phyloP scores from a whole-genome alignment of 352 stramenopile genomes.

The Pythium oligandrum region DNA sequence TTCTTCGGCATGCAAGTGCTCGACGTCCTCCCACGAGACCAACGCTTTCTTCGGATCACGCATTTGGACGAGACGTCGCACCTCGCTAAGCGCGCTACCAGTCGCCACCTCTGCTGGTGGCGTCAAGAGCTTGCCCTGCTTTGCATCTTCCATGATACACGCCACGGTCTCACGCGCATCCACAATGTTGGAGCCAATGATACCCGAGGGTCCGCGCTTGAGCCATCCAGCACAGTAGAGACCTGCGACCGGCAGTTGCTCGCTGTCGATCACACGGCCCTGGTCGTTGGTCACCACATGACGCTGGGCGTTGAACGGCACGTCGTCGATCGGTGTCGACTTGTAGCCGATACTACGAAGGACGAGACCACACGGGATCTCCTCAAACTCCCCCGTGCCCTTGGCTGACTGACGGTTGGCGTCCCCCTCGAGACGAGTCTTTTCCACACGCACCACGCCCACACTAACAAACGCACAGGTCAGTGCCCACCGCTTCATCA shows the following conservation, averaged over 20 bases:
- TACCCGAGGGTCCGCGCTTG: conserved; percentile 95
- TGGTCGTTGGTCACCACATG: conserved; percentile 59
- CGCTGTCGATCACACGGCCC: conserved; percentile 42
- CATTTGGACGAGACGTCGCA: conserved; percentile 43
- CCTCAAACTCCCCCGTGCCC: conserved; percentile 85
- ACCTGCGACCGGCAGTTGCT: conserved; percentile 44
- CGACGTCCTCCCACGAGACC: conserved; percentile 63
- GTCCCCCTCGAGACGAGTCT: conserved; percentile 84
- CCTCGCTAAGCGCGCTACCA: not conserved
- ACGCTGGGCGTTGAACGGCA: conserved; percentile 79
- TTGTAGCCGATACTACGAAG: conserved; percentile 91
- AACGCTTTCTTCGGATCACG: conserved; percentile 58
- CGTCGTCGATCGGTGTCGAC: conserved; percentile 66
- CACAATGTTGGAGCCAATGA: conserved; percentile 98
- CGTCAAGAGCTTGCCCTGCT: conserved; percentile 32
- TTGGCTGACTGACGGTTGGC: conserved; percentile 74
- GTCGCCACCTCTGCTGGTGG: conserved; percentile 10
- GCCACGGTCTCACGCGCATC: conserved; percentile 95
- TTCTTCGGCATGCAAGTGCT: conserved; percentile 59
- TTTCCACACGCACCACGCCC: conserved; percentile 79
- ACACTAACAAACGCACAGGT: conserved; percentile 22
- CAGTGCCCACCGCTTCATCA: too few species aligned
- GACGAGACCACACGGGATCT: conserved; percentile 74
- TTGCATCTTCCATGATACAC: conserved; percentile 90
- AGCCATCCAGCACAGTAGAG: conserved; percentile 97